phyloP scores from a whole-genome alignment of 2,329 filamentous ascomycete species.

The Penicillium concentricum region DNA sequence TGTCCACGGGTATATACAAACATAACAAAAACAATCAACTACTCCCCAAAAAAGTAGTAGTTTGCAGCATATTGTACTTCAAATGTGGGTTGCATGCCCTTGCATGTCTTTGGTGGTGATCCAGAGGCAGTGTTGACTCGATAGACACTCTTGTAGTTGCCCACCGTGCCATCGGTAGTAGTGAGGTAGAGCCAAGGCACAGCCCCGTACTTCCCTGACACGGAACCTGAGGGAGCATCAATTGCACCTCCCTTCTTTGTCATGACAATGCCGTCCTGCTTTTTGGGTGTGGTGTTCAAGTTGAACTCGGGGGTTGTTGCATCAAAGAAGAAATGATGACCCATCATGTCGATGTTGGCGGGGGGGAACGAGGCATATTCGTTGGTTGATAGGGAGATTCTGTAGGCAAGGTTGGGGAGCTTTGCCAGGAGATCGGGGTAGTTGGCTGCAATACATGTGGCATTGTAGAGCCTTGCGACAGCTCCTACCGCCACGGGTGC shows the following conservation, averaged over 20 bases:
- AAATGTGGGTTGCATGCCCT: conserved; percentile 62
- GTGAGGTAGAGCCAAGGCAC: conserved; percentile 78
- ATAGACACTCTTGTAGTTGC: conserved; percentile 72
- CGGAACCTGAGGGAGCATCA: conserved; percentile 62
- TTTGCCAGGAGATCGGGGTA: conserved; percentile 65
- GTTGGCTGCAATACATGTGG: conserved; percentile 71
- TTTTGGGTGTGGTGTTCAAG: conserved; percentile 58
- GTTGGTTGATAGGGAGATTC: conserved; percentile 56
- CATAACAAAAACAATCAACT: conserved; percentile 4
- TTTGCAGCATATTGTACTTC: conserved; percentile 77
- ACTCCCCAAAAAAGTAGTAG: conserved; percentile 62
- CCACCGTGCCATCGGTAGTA: conserved; percentile 55
- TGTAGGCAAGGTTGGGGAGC: conserved; percentile 67
- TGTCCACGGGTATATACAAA: conserved; percentile 16
- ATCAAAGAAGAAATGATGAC: conserved; percentile 78
- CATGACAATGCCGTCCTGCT: conserved; percentile 55
- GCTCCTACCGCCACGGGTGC: conserved; percentile 69
- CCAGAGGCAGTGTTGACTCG: conserved; percentile 82
- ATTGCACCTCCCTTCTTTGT: conserved; percentile 63
- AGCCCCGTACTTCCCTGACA: conserved; percentile 62
- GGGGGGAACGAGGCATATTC: conserved; percentile 45
- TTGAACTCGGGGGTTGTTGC: conserved; percentile 75
- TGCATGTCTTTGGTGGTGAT: conserved; percentile 69
- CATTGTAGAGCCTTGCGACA: conserved; percentile 82
- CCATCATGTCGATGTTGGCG: conserved; percentile 63